Evolutionary conservation across 495 filamentous ascomycete species (phyloP).

Genomic region (Cudoniella acicularis): DNA sequence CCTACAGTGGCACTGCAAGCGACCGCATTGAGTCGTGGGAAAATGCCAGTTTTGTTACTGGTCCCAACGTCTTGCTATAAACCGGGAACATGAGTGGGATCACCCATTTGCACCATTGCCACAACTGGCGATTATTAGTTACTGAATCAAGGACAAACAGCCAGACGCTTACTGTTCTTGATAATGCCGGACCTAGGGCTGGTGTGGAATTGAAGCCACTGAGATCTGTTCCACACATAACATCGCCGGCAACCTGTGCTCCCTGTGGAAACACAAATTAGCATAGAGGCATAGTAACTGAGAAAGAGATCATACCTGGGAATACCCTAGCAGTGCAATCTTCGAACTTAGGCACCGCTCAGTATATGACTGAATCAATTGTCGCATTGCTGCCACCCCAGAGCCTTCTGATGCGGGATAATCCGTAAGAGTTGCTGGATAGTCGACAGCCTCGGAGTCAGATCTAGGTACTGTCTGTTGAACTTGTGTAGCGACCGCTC

Average conservation of each 20-base stretch:
- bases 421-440: constrained; percentile 25
- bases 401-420: constrained; percentile 20
- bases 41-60: constrained; percentile 16
- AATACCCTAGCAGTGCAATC: constrained; percentile 30
- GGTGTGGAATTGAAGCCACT: constrained; percentile 13
- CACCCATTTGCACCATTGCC: constrained; percentile 16
- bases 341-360: constrained; percentile 23
- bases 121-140: constrained; percentile 7
- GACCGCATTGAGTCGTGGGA: constrained; percentile 18
- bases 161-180: constrained; percentile 11
- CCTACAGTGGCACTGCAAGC: constrained; percentile 4
- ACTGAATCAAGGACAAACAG: background rate
- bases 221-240: constrained; percentile 3
- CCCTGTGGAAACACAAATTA: background rate
- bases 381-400: constrained; percentile 20
- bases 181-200: constrained; percentile 2
- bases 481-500: constrained; percentile 21
- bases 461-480: constrained; percentile 22
- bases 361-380: constrained; percentile 16
- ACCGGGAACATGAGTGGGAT: constrained; percentile 12
- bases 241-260: constrained; percentile 15
- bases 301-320: constrained; percentile 17
- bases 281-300: background rate
- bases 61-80: constrained; percentile 8
- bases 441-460: constrained; percentile 21